Percentiles rank a stretch among this genome's conserved stretches.
phyloP scores from a whole-genome alignment of 768 basidiomycete species.

The Mycena latifolia region DNA sequence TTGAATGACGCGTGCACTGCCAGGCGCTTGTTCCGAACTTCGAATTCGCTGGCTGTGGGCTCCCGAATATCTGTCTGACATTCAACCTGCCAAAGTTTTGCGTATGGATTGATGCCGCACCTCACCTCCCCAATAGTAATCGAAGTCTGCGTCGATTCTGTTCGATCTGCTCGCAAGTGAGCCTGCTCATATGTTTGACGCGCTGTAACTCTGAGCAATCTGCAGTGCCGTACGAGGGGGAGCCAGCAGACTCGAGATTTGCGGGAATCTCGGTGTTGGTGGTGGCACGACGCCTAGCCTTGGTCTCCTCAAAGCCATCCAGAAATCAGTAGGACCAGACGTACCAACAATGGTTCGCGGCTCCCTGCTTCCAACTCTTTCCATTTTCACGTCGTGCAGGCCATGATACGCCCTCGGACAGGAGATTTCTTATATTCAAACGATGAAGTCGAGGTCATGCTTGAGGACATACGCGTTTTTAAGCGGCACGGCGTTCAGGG shows the following conservation, averaged over 20 bases:
- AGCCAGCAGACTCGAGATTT: slow-evolving; percentile 83
- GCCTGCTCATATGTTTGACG: slow-evolving; percentile 39
- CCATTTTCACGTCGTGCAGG: slow-evolving; percentile 52
- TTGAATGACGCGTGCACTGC: too few species aligned
- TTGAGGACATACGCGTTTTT: slow-evolving; percentile 76
- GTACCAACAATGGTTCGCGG: slow-evolving; percentile 75
- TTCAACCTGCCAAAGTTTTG: too few species aligned
- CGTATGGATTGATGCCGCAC: slow-evolving; percentile 15
- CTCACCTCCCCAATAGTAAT: slow-evolving; percentile 46
- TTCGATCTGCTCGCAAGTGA: slow-evolving; percentile 76
- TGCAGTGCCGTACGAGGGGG: slow-evolving; percentile 77
- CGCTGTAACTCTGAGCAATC: slow-evolving; percentile 23
- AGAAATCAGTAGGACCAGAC: slow-evolving; percentile 51
- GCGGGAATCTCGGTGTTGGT: slow-evolving; percentile 75
- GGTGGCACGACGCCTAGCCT: slow-evolving; percentile 88
- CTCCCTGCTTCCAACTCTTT: slow-evolving; percentile 2
- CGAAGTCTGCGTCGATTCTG: slow-evolving; percentile 85
- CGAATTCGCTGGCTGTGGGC: too few species aligned
- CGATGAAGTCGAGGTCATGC: slow-evolving; percentile 78
- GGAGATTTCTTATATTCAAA: slow-evolving; percentile 85
- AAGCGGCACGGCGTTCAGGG: slow-evolving; percentile 70
- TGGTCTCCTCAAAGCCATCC: slow-evolving; percentile 76
- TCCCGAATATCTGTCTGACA: too few species aligned
- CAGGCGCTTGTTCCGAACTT: too few species aligned
- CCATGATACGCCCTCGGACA: slow-evolving; percentile 83